phyloP scores from a whole-genome alignment of 805 yeast genomes.

The Wickerhamomyces queroliae region DNA sequence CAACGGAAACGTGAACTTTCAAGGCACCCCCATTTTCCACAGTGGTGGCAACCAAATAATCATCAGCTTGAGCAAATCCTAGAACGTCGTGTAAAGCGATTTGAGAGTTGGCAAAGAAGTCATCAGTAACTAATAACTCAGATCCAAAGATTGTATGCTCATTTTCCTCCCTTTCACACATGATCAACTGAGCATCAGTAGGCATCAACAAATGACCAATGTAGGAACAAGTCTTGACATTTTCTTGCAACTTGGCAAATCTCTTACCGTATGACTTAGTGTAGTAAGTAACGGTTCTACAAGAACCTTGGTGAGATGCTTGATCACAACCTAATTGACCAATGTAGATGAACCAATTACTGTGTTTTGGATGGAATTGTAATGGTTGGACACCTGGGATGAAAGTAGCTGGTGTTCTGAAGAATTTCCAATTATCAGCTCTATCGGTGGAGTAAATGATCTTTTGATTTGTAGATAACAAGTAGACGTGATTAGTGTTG shows the following conservation, averaged over 20 bases:
- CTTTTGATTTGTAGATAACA: slow-evolving; percentile 18
- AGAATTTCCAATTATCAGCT: slow-evolving; percentile 43
- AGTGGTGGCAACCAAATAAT: slow-evolving; percentile 68
- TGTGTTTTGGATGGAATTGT: slow-evolving; percentile 55
- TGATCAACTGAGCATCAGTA: slow-evolving; percentile 46
- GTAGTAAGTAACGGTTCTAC: slow-evolving; percentile 53
- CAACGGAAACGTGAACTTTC: slow-evolving; percentile 68
- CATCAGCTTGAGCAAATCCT: slow-evolving; percentile 70
- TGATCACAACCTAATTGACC: slow-evolving; percentile 52
- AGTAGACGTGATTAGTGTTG: slow-evolving; percentile 41
- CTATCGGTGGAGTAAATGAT: slow-evolving; percentile 64
- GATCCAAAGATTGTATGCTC: slow-evolving; percentile 25
- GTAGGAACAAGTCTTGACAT: slow-evolving; percentile 60
- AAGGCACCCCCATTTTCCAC: slow-evolving; percentile 45
- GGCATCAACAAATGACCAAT: slow-evolving; percentile 48
- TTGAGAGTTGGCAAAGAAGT: slow-evolving; percentile 21
- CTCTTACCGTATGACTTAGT: slow-evolving; percentile 64
- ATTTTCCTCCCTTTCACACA: slow-evolving; percentile 49
- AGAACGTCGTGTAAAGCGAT: slow-evolving; percentile 51
- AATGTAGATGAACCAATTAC: slow-evolving; percentile 60
- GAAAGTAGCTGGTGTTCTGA: slow-evolving; percentile 44
- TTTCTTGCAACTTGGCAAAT: slow-evolving; percentile 48
- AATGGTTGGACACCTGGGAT: slow-evolving; percentile 44
- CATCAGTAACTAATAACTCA: slow-evolving; percentile 25
- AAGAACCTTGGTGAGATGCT: slow-evolving; percentile 25